Evolutionary conservation across 768 basidiomycete genomes (phyloP), one percentile per base, ranked within the genome.

Genomic region (Boletus barrowsii): DNA sequence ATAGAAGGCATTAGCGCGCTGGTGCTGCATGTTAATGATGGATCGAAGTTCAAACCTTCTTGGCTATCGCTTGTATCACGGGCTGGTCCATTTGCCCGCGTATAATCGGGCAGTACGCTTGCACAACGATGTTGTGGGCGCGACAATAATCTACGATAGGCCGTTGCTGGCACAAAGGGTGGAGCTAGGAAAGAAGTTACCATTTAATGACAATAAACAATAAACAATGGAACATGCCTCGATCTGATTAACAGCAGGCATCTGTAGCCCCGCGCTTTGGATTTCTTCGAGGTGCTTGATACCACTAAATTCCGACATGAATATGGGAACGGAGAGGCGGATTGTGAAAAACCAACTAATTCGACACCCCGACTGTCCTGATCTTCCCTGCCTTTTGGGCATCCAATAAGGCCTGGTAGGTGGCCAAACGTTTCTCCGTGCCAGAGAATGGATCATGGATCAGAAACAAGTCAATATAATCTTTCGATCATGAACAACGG

Each of bases 121-220:
- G 76, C 10, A 89, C 71, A 17, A 84, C 70, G 43, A 93, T 88
- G 2, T 72, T 72, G 61, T 86, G 72, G 40, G 75, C 68, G 20
- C 70, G 68, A 71, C 90, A 92, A 67, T 88, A 94, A 5, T 84
- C 78, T 17, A 88, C 88, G 52, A 94, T 90, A 8, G 83, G 77
- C 40, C 76, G 79, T 62, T 93, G 91, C 65, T 93, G 92, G 70
- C 89, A 93, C 54, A 86, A 79, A 0, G 90, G 90, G 58, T 92
- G 90, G 18, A 92, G 74, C 89, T 91, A 53, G 11, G 35, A 17
- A 33, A 32, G 8, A 51, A 17, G 49, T 61, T 57, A 55, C 46
- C 44, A 46, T 46, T 35, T 40, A 10, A 18, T 39, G 37, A 14
- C 15, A 36, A 45, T 13, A 18, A 24, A 35, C 24, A 2, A 47